Evolutionary conservation across 148 eudicot genomes (phyloP).

Genomic region (Rhododendron ferrugineum): DNA sequence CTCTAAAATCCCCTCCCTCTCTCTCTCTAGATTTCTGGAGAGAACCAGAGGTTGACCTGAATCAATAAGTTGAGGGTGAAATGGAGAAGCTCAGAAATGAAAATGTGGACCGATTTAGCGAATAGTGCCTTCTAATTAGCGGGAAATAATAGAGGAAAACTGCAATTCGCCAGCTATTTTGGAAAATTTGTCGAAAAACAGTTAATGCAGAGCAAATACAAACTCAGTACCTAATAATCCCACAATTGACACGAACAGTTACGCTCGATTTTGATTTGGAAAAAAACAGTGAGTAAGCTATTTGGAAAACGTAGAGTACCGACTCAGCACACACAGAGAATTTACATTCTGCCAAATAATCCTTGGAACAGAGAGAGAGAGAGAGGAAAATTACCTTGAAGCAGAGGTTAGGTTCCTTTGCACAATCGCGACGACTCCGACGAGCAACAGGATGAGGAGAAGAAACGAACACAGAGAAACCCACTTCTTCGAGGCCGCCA

Average conservation of each 20-base stretch:
- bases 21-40: neutral
- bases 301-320: too few species aligned
- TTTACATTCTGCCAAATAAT: too few species aligned
- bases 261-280: neutral
- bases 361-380: neutral
- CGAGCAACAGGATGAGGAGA: slow-evolving; percentile 3
- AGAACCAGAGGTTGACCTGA: too few species aligned
- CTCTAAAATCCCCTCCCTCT: neutral
- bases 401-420: neutral
- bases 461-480: slow-evolving; percentile 8
- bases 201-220: neutral
- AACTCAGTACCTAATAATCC: neutral
- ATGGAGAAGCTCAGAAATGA: neutral
- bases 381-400: neutral
- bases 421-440: neutral
- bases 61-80: neutral
- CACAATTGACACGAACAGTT: neutral
- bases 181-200: neutral
- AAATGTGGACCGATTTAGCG: neutral
- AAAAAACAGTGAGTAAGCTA: too few species aligned
- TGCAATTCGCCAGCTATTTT: neutral
- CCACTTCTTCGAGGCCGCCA: slow-evolving; percentile 11
- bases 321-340: too few species aligned
- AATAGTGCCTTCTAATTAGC: neutral
- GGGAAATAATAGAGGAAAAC: too few species aligned